phyloP scores from a whole-genome alignment of 2,329 filamentous ascomycete species.

The Pyrenochaeta sp. region DNA sequence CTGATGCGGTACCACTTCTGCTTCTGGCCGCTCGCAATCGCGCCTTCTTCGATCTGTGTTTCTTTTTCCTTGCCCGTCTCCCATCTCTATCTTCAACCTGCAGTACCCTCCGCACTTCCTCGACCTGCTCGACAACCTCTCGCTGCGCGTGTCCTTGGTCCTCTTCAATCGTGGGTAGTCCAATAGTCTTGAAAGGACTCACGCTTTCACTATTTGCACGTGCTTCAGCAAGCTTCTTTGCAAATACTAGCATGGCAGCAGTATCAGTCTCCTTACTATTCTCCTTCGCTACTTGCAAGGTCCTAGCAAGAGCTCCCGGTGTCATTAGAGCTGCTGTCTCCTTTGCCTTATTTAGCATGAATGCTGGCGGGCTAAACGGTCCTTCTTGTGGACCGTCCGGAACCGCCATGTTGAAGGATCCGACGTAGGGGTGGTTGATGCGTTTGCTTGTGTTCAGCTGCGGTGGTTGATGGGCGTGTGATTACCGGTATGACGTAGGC shows the following conservation, averaged over 20 bases:
- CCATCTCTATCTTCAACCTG: background rate
- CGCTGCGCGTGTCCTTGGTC: background rate
- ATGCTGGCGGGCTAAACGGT: conserved; percentile 1
- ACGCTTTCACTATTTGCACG: background rate
- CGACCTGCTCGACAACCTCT: background rate
- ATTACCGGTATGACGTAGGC: too few relatives aligned
- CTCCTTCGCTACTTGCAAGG: conserved; percentile 2
- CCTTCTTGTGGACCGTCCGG: background rate
- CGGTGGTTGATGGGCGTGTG: background rate
- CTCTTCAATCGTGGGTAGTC: background rate
- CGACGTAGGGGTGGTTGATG: too few relatives aligned
- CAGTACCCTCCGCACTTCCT: conserved; percentile 4
- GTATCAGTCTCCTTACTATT: background rate
- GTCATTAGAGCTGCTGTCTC: background rate
- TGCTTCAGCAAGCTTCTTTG: background rate
- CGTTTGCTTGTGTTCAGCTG: background rate
- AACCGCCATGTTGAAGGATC: background rate
- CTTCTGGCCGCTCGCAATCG: background rate
- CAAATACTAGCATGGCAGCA: background rate
- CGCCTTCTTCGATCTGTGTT: background rate
- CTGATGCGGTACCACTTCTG: background rate
- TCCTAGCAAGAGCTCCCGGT: conserved; percentile 1
- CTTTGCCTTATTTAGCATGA: conserved; percentile 8
- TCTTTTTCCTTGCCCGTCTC: conserved; percentile 1
- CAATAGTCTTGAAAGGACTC: background rate